Evolutionary conservation across 192 early-diverging fungal genomes (phyloP), one percentile per base, ranked within the genome.

Genomic region (Lobosporangium transversale): DNA sequence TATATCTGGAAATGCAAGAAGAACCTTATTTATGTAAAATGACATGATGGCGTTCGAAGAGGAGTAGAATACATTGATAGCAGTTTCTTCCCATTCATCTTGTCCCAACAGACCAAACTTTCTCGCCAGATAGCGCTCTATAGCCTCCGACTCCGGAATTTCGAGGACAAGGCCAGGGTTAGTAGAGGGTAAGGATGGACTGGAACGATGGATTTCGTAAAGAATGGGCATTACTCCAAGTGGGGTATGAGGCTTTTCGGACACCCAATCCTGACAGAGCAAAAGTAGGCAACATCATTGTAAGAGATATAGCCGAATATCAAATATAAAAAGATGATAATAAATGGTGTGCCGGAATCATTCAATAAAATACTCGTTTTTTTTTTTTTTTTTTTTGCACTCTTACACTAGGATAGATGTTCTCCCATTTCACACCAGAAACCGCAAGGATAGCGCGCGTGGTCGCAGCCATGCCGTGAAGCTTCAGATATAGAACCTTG

Each of bases 71-170:
- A 71, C 69, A 20, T 74, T 69, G 64, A 81, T 70, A 12, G 65
- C 68, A 0, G 81, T 85, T 51, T 74, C 56, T 18, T 66, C 70
- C 43, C 69, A 63, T n/a, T 47, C 31, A 42, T 79, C 74, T 1
- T 23, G 11, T 21, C 67, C 76, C 29, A 67, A 56, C 1, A 87
- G 33, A 2, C 35, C 43, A 43, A 79, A 78, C 45, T 80, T 84
- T 20, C 56, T 55, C n/a, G 81, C 82, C 3, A 87, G 69, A 27
- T 84, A 85, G 2, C 83, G 69, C 45, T 84, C 84, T 27, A 87
- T 87, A 7, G 69, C 83, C 2, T 59, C 47, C 2, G 84, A 80
- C 24, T 88, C 83, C 27, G 79, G 60, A 0, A 88, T 71, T 15
- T 70, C 62, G 51, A 83, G 83, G 37, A 30, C 44, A 18, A 60